Conservation (phyloP, 176 grass and related monocot species). For the Metroxylon sagu region DNA sequence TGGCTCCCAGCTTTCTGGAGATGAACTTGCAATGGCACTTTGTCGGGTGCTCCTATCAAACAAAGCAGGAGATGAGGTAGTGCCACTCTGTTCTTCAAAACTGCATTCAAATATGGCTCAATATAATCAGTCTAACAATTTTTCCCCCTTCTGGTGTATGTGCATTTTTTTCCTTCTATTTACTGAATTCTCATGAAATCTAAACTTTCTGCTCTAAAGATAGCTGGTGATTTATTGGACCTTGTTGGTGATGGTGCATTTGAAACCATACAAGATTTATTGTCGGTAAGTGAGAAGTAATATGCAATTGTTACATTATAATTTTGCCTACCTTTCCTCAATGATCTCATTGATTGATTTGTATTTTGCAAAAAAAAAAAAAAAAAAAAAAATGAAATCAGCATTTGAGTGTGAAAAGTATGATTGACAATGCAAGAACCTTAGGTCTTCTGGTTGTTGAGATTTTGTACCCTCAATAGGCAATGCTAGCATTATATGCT, state of each 20-base stretch:
- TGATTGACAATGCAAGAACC: no score
- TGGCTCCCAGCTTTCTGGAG: constrained; percentile 66
- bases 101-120: background rate
- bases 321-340: no score
- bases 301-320: no score
- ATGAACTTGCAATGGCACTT: constrained; percentile 88
- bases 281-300: constrained; percentile 38
- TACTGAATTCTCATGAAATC: constrained; percentile 1
- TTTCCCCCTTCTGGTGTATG: no score
- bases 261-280: constrained; percentile 81
- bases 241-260: constrained; percentile 79
- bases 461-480: no score
- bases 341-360: no score
- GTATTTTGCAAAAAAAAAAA: no score
- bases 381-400: no score
- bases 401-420: no score
- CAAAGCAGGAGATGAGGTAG: constrained; percentile 84
- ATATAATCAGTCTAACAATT: no score
- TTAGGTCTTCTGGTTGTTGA: no score
- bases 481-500: no score
- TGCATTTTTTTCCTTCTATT: background rate
- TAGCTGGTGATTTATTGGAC: constrained; percentile 89
- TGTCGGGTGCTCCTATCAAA: constrained; percentile 79
- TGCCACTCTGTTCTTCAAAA: background rate
- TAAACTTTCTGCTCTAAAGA: constrained; percentile 25